Evolutionary conservation across 1,284 basidiomycete species (phyloP), one percentile per base, ranked within the genome.

Genomic region (Cryptococcus sp.): DNA sequence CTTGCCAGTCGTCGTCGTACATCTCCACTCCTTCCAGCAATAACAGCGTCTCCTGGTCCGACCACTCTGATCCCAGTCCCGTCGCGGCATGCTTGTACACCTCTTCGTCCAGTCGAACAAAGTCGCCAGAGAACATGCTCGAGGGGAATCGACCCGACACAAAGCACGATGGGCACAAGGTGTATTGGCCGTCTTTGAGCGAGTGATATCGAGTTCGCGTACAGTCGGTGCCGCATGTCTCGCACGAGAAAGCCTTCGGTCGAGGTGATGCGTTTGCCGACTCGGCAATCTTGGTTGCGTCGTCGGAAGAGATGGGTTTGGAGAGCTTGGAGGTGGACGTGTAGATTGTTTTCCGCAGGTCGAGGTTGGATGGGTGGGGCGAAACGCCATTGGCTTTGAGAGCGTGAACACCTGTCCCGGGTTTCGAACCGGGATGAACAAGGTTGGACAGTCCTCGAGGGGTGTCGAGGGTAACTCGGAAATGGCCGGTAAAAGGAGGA

Each of bases 401-500:
- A 11, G 66, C 52, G 18, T 65, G 57, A 11, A 68, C 57, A 34
- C 67, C 64, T n/a, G 52, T 57, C 36, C 46, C 48, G 23, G 86
- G 82, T 24, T 73, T 68, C 21, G 85, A 87, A 6, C 92, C 94
- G 0, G 94, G 91, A 69, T 98, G 94, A 21, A 97, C 79, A 25
- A 71, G 60, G 22, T 94, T 97, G 66, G 92, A 89, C 2, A 98
- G 79, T 16, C 94, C 95, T 45, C 92, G 86, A 14, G 95, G 95
- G 0, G 94, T 94, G 71, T 99, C 95, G 59, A 98, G 83, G 41
- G 95, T 85, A 60, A 98, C 90, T 52, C 94, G 86, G 82, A 95
- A 98, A 72, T 98, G 94, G 28, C 95, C 94, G 0, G 94, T 98
- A 72, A 97, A 98, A 22, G 95, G 95, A 24, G 94, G 95, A 7